Conservation (phyloP, 2,329 filamentous ascomycete species). For the Diplodia scrobiculata region DNA sequence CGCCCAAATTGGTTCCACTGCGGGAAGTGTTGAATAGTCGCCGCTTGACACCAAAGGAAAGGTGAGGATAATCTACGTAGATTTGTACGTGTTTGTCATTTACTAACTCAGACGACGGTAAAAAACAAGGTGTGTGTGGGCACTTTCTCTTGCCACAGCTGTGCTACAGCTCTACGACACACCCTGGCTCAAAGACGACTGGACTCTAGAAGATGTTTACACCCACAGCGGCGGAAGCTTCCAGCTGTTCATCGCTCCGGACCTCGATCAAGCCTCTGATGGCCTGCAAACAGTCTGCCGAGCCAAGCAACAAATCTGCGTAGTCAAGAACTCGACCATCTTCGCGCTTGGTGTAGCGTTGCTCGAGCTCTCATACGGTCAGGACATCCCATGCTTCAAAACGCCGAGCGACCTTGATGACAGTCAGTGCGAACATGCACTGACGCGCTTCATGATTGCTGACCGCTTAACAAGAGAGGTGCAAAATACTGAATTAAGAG, state of each 20-base stretch:
- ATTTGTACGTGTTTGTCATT: too few species aligned
- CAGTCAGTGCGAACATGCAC: neutral
- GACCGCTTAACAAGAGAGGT: slow-evolving; percentile 18
- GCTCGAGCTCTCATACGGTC: slow-evolving; percentile 30
- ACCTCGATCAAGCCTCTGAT: too few species aligned
- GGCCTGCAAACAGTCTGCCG: too few species aligned
- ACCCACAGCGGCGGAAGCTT: neutral
- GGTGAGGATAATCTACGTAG: too few species aligned
- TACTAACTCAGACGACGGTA: too few species aligned
- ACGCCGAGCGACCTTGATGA: slow-evolving; percentile 22
- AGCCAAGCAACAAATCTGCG: neutral
- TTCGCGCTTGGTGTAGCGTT: slow-evolving; percentile 32
- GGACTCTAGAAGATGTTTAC: neutral
- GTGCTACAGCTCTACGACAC: neutral
- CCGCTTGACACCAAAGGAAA: too few species aligned
- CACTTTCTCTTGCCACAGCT: neutral
- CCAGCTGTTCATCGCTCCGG: too few species aligned
- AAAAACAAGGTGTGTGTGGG: neutral
- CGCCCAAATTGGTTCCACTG: too few species aligned
- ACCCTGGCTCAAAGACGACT: neutral
- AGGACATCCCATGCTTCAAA: slow-evolving; percentile 12
- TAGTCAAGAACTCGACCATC: slow-evolving; percentile 30
- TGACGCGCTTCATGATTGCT: slow-evolving; percentile 27
- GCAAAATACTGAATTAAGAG: slow-evolving; percentile 3
- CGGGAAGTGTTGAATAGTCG: too few species aligned